Conservation (phyloP, 1,284 basidiomycete species). For the Cryptococcus amylolentus region DNA sequence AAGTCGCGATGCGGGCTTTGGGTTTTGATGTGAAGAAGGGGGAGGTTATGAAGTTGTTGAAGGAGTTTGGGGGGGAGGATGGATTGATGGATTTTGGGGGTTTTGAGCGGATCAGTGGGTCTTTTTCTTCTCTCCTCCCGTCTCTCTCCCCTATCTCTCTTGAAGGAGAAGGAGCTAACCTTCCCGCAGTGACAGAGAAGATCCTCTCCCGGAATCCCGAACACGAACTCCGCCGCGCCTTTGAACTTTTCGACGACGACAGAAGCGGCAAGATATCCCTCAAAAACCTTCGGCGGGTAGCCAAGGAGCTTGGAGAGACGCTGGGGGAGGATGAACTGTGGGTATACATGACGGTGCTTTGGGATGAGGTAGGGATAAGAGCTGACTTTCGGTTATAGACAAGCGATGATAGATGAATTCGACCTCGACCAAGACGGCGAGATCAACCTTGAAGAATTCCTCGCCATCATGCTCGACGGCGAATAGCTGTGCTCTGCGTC, state of each 20-base stretch:
- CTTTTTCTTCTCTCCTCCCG: background rate
- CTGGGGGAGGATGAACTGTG: conserved; percentile 96
- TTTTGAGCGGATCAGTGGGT: conserved; percentile 94
- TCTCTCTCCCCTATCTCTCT: no score
- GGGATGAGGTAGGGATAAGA: background rate
- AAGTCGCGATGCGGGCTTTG: conserved; percentile 95
- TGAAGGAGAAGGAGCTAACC: background rate
- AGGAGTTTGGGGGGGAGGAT: conserved; percentile 86
- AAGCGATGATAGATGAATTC: conserved; percentile 99
- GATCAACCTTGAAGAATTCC: conserved; percentile 66
- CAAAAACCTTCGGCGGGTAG: conserved; percentile 85
- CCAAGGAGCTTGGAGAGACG: conserved; percentile 94
- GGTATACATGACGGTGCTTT: conserved; percentile 38
- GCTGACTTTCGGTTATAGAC: conserved; percentile 55
- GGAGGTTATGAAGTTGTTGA: conserved; percentile 89
- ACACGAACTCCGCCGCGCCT: conserved; percentile 93
- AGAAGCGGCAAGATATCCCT: conserved; percentile 90
- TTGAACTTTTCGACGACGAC: conserved; percentile 95
- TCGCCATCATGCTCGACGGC: conserved; percentile 93
- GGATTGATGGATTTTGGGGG: conserved; percentile 93
- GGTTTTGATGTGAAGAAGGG: conserved; percentile 98
- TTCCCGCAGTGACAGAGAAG: conserved; percentile 76
- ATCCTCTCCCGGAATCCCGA: conserved; percentile 91
- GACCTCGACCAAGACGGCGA: conserved; percentile 98
- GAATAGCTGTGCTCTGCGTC: conserved; percentile 48